These are phyloP conservation scores for Chrysanthemum makinoi DNA, from an alignment of 129 eudicot genomes.

Conservation along the genomic window DNA sequence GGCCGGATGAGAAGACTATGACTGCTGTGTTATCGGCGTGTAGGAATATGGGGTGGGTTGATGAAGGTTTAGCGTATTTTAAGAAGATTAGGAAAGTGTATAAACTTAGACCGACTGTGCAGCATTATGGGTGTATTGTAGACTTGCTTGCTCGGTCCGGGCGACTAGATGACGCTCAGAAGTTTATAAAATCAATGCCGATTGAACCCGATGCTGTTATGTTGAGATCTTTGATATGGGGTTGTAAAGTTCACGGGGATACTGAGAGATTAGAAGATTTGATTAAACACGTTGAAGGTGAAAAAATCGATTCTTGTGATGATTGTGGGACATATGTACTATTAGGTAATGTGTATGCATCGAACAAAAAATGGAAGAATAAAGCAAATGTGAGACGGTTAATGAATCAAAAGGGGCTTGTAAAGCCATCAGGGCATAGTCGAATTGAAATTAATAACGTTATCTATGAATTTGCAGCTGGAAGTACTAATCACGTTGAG, in stretches of 20 bases:
- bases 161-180: constrained; percentile 47
- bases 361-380: constrained; percentile 47
- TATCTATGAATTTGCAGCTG: constrained; percentile 44
- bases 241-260: constrained; percentile 49
- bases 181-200: constrained; percentile 44
- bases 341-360: constrained; percentile 42
- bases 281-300: constrained; percentile 30
- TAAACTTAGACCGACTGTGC: constrained; percentile 41
- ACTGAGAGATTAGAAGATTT: constrained; percentile 34
- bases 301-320: constrained; percentile 26
- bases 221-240: constrained; percentile 53
- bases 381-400: constrained; percentile 34
- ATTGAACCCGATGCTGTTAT: constrained; percentile 42
- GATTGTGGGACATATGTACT: constrained; percentile 43
- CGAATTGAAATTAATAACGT: constrained; percentile 35
- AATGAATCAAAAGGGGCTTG: constrained; percentile 38
- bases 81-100: constrained; percentile 32
- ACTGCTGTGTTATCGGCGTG: constrained; percentile 48
- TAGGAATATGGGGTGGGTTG: constrained; percentile 47
- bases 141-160: constrained; percentile 60
- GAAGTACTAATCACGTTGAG: constrained; percentile 37
- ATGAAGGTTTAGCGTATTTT: constrained; percentile 34
- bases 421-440: constrained; percentile 45
- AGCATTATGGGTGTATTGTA: constrained; percentile 59
- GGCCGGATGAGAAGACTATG: constrained; percentile 49